Conservation (phyloP, 2,329 filamentous ascomycete genomes). For the Aspergillus sp. region DNA sequence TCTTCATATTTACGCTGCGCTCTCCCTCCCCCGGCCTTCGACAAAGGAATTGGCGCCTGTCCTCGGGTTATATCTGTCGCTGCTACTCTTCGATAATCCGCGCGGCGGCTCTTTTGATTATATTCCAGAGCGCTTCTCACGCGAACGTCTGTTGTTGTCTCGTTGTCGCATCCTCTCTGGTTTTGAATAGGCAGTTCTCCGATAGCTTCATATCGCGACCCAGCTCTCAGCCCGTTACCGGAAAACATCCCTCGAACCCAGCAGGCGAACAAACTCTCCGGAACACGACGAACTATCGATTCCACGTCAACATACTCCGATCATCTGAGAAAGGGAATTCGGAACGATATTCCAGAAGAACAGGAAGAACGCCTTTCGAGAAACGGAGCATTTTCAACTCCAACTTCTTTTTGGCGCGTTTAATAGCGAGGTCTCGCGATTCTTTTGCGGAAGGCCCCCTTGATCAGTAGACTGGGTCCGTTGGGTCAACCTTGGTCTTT, state of each 20-base stretch:
- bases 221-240: constrained; percentile 14
- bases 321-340: background rate
- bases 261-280: background rate
- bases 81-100: constrained; percentile 6
- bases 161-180: constrained; percentile 21
- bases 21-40: constrained; percentile 15
- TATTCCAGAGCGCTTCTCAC: constrained; percentile 4
- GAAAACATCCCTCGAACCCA: constrained; percentile 2
- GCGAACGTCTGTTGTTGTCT: constrained; percentile 14
- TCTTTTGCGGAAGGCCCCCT: background rate
- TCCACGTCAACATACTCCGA: background rate
- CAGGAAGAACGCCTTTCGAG: background rate
- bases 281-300: background rate
- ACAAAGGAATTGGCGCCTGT: constrained; percentile 21
- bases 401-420: background rate
- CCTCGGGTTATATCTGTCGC: constrained; percentile 12
- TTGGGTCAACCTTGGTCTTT: background rate
- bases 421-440: background rate
- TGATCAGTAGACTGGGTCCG: background rate
- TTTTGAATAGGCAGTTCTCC: constrained; percentile 15
- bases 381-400: background rate
- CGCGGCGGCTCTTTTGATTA: constrained; percentile 10
- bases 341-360: background rate
- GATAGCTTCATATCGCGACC: constrained; percentile 23
- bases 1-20: constrained; percentile 13